Percentiles rank a stretch among this genome's conserved stretches.
phyloP scores from a whole-genome alignment of 2,329 filamentous ascomycete species.

The Fusarium sp. region DNA sequence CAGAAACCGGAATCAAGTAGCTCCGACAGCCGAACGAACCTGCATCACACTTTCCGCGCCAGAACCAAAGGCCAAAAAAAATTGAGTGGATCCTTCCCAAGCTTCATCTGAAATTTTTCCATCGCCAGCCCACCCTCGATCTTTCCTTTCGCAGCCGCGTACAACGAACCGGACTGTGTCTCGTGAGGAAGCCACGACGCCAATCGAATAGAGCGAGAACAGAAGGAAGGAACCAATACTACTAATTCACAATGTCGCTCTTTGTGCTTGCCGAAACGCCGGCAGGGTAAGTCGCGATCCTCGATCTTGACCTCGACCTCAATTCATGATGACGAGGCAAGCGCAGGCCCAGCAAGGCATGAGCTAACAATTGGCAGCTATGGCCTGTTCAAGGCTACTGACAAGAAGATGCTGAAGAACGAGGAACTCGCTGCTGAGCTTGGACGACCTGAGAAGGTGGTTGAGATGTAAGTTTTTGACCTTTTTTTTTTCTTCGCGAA shows the following conservation, averaged over 20 bases:
- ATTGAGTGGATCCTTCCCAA: constrained; percentile 54
- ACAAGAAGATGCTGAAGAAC: constrained; percentile 97
- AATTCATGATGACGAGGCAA: constrained; percentile 25
- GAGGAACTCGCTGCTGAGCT: constrained; percentile 82
- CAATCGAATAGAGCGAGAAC: constrained; percentile 50
- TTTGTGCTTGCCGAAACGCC: constrained; percentile 95
- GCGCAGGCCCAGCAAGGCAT: constrained; percentile 11
- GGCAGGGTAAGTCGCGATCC: constrained; percentile 70
- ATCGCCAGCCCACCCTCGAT: constrained; percentile 51
- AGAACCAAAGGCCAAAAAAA: constrained; percentile 53
- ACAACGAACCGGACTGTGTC: constrained; percentile 54
- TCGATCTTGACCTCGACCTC: constrained; percentile 14
- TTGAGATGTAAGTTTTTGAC: constrained; percentile 76
- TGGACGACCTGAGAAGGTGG: constrained; percentile 84
- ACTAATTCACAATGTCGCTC: constrained; percentile 76
- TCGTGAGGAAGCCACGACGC: constrained; percentile 52
- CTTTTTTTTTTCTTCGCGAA: constrained; percentile 21
- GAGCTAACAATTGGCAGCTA: constrained; percentile 72
- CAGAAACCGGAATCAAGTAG: constrained; percentile 44
- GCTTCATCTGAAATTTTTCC: constrained; percentile 59
- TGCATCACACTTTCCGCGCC: constrained; percentile 48
- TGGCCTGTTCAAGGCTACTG: constrained; percentile 96
- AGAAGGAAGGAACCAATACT: constrained; percentile 47
- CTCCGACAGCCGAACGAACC: constrained; percentile 42
- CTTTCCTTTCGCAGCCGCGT: constrained; percentile 51